These are phyloP conservation scores for Punica granatum DNA, from an alignment of 345 rosid species.

Conservation along the genomic window DNA sequence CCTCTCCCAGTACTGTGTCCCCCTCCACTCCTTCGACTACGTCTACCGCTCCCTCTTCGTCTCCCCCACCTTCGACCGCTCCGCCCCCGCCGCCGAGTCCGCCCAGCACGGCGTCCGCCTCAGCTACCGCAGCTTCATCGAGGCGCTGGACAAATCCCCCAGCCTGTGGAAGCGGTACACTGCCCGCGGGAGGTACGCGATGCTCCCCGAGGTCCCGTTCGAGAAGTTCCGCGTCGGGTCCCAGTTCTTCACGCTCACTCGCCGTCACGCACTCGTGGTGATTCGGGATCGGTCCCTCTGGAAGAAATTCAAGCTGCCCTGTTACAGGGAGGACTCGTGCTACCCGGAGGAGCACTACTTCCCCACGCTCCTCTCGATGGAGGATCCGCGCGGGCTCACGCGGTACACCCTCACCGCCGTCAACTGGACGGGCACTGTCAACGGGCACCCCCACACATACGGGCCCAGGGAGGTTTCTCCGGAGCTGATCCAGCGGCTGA, in stretches of 20 bases:
- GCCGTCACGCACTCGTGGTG: slow-evolving; percentile 66
- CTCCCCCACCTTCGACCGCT: slow-evolving; percentile 45
- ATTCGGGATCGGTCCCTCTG: slow-evolving; percentile 63
- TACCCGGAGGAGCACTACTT: slow-evolving; percentile 99
- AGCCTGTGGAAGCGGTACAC: slow-evolving; percentile 80
- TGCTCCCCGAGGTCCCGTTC: slow-evolving; percentile 80
- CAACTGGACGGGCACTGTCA: slow-evolving; percentile 81
- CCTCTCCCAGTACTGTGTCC: slow-evolving; percentile 77
- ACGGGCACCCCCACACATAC: slow-evolving; percentile 84
- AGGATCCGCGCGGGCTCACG: slow-evolving; percentile 61
- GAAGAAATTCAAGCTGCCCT: slow-evolving; percentile 71
- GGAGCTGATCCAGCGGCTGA: slow-evolving; percentile 41
- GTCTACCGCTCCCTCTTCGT: slow-evolving; percentile 53
- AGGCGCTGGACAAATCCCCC: slow-evolving; percentile 51
- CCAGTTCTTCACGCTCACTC: slow-evolving; percentile 80
- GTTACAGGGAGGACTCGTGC: slow-evolving; percentile 70
- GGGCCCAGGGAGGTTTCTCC: slow-evolving; percentile 48
- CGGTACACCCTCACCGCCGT: slow-evolving; percentile 69
- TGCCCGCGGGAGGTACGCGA: slow-evolving; percentile 64
- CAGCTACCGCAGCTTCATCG: slow-evolving; percentile 62
- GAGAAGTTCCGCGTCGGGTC: slow-evolving; percentile 75
- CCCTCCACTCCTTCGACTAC: slow-evolving; percentile 74
- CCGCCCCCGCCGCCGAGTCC: slow-evolving; percentile 29
- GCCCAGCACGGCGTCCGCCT: slow-evolving; percentile 40
- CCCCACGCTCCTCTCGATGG: slow-evolving; percentile 79